Conservation (phyloP, 352 stramenopile species). For the Phytophthora chlamydospora region DNA sequence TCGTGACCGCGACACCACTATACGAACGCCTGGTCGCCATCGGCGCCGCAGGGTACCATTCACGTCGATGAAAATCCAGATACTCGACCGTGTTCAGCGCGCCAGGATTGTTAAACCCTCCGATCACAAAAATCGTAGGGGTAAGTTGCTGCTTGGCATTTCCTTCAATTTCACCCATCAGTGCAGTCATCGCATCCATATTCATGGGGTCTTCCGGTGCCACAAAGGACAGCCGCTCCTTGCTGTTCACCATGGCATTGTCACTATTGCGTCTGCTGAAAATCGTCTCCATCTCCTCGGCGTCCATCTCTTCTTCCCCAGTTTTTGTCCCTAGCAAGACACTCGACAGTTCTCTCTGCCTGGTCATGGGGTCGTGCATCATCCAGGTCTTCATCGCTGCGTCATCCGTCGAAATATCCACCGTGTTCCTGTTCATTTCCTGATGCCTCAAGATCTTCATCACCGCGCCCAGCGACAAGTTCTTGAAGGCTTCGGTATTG, state of each 20-base stretch:
- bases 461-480: constrained; percentile 49
- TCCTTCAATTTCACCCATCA: constrained; percentile 11
- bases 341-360: constrained; percentile 37
- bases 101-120: constrained; percentile 68
- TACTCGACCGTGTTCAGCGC: constrained; percentile 68
- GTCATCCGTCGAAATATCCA: constrained; percentile 29
- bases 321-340: constrained; percentile 3
- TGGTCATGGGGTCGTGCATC: constrained; percentile 46
- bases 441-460: constrained; percentile 51
- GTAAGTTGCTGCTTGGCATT: constrained; percentile 31
- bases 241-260: constrained; percentile 54
- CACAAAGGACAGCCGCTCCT: constrained; percentile 22
- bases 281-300: constrained; percentile 2
- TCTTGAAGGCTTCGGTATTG: constrained; percentile 61
- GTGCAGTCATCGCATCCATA: neutral
- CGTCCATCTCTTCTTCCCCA: neutral
- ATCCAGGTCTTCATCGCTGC: constrained; percentile 57
- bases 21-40: constrained; percentile 73
- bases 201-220: constrained; percentile 6
- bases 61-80: constrained; percentile 63
- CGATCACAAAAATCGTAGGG: constrained; percentile 71
- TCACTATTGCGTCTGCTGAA: constrained; percentile 25
- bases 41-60: constrained; percentile 57
- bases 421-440: constrained; percentile 20
- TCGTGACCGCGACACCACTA: constrained; percentile 56